Evolutionary conservation across 495 filamentous ascomycete genomes (phyloP).

Genomic region (Cercophora newfieldiana): DNA sequence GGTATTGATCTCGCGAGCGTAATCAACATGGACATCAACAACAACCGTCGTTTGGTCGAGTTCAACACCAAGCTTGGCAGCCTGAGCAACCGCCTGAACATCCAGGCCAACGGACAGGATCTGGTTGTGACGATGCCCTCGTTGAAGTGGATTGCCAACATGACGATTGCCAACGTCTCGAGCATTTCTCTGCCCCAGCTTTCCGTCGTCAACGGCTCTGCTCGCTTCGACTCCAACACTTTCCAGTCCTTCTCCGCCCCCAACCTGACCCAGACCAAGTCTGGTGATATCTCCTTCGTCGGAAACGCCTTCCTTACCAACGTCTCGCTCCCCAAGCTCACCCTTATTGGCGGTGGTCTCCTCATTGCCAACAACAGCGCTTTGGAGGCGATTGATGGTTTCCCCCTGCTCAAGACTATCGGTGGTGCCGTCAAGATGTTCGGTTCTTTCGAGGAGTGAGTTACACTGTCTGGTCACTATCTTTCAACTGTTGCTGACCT

Average conservation of each 20-base stretch:
- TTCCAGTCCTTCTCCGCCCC: slow-evolving; percentile 68
- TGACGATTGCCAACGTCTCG: slow-evolving; percentile 85
- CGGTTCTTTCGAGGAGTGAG: slow-evolving; percentile 82
- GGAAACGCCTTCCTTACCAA: slow-evolving; percentile 74
- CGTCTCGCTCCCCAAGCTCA: slow-evolving; percentile 70
- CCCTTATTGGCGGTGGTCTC: slow-evolving; percentile 71
- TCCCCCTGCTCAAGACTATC: slow-evolving; percentile 67
- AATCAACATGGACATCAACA: slow-evolving; percentile 69
- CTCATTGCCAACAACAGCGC: slow-evolving; percentile 85
- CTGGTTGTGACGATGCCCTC: slow-evolving; percentile 68
- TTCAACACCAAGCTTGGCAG: slow-evolving; percentile 72
- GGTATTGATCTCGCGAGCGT: slow-evolving; percentile 74
- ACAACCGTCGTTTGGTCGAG: slow-evolving; percentile 69
- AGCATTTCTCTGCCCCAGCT: slow-evolving; percentile 76
- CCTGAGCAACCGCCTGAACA: slow-evolving; percentile 60
- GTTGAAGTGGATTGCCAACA: slow-evolving; percentile 74
- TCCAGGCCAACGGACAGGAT: slow-evolving; percentile 65
- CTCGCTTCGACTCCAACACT: slow-evolving; percentile 81
- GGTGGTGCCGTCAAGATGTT: slow-evolving; percentile 86
- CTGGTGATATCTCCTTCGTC: slow-evolving; percentile 75
- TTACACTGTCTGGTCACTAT: slow-evolving; percentile 14
- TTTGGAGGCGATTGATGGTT: slow-evolving; percentile 60
- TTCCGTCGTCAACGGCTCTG: slow-evolving; percentile 68
- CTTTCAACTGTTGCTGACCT: slow-evolving; percentile 1
- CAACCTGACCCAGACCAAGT: slow-evolving; percentile 70